These are phyloP conservation scores for Paecilomyces formosus DNA, from an alignment of 2,329 filamentous ascomycete species.

Conservation along the genomic window DNA sequence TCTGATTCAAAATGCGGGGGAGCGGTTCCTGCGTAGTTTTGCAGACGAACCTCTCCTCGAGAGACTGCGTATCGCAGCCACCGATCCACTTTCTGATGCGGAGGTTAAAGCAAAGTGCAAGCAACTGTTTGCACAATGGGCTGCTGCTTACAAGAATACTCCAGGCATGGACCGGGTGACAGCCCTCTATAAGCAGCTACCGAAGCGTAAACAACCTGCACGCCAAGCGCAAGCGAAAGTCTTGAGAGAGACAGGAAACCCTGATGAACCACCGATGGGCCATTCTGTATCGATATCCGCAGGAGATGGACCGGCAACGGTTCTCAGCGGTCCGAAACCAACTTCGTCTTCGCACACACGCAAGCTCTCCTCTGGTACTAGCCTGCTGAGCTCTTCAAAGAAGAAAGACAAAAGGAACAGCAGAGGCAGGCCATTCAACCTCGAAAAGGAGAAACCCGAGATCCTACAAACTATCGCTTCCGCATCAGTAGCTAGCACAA, in stretches of 20 bases:
- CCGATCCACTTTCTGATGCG: slow-evolving; percentile 73
- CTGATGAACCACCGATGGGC: slow-evolving; percentile 25
- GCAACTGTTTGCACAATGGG: slow-evolving; percentile 80
- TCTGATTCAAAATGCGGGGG: slow-evolving; percentile 87
- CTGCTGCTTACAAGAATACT: slow-evolving; percentile 69
- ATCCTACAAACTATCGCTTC: slow-evolving; percentile 87
- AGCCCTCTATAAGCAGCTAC: slow-evolving; percentile 65
- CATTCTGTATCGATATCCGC: slow-evolving; percentile 32
- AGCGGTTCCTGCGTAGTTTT: slow-evolving; percentile 78
- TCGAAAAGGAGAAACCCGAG: slow-evolving; percentile 78
- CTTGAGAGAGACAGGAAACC: slow-evolving; percentile 63
- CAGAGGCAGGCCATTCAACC: slow-evolving; percentile 59
- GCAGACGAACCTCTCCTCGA: slow-evolving; percentile 88
- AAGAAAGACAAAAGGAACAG: slow-evolving; percentile 50
- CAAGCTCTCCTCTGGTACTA: no score
- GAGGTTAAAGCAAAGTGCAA: slow-evolving; percentile 85
- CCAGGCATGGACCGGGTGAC: slow-evolving; percentile 74
- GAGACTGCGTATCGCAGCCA: slow-evolving; percentile 78
- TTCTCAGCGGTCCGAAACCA: slow-evolving; percentile 23
- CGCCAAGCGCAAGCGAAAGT: slow-evolving; percentile 76
- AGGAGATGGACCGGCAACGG: slow-evolving; percentile 29
- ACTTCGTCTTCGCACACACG: slow-evolving; percentile 22
- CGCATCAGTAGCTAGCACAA: slow-evolving; percentile 82
- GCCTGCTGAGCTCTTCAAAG: slow-evolving; percentile 26
- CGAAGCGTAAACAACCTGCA: slow-evolving; percentile 61